Evolutionary conservation across 768 basidiomycete genomes (phyloP).

Genomic region (Mycena epipterygia): DNA sequence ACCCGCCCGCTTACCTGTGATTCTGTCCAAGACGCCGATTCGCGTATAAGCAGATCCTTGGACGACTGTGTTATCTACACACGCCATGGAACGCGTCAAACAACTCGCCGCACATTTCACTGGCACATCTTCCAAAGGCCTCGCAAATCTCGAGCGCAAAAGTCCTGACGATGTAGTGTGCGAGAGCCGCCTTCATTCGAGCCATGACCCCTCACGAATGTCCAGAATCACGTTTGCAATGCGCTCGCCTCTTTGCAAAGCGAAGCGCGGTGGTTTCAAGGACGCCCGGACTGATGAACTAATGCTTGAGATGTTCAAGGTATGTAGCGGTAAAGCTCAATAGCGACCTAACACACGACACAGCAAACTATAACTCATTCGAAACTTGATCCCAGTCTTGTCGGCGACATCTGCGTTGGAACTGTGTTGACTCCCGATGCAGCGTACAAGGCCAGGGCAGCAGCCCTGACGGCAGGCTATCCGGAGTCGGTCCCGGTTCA

Average conservation of each 20-base stretch:
- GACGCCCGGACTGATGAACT: slow-evolving; percentile 78
- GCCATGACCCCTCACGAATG: not conserved
- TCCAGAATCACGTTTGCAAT: slow-evolving; percentile 78
- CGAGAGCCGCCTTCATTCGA: not conserved
- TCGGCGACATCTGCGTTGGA: slow-evolving; percentile 87
- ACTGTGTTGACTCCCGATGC: slow-evolving; percentile 77
- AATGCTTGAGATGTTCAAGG: slow-evolving; percentile 87
- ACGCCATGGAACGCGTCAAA: slow-evolving; percentile 72
- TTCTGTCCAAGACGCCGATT: too few relatives aligned
- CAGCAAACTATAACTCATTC: slow-evolving; percentile 51
- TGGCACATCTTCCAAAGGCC: slow-evolving; percentile 56
- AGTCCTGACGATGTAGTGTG: slow-evolving; percentile 80
- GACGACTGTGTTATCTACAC: not conserved
- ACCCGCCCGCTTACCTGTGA: too few relatives aligned
- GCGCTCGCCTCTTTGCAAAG: slow-evolving; percentile 81
- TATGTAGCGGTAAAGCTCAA: slow-evolving; percentile 36
- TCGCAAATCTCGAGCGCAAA: slow-evolving; percentile 68
- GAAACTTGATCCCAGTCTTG: slow-evolving; percentile 70
- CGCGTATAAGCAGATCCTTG: too few relatives aligned
- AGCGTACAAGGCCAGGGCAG: slow-evolving; percentile 78
- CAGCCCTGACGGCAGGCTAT: slow-evolving; percentile 85
- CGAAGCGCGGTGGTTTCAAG: slow-evolving; percentile 78
- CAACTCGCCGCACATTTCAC: slow-evolving; percentile 75
- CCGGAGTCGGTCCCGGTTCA: slow-evolving; percentile 84
- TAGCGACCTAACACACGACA: not conserved